Conservation (phyloP, 805 yeast genomes). For the Candida jianshihensis region DNA sequence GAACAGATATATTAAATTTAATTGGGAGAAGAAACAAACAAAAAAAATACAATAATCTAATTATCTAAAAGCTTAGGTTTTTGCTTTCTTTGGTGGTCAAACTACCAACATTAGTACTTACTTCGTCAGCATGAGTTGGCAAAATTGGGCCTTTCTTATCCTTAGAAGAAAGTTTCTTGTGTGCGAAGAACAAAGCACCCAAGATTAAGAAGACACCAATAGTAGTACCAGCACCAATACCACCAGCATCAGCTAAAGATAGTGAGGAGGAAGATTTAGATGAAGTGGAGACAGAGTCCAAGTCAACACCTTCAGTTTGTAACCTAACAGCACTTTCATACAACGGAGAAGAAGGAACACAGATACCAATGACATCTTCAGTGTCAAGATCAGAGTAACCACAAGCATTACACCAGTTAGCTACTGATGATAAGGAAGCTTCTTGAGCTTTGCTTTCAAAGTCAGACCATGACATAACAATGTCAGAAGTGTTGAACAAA, state of each 20-base stretch:
- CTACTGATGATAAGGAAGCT: conserved; percentile 22
- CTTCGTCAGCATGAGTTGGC: neutral
- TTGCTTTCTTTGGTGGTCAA: too few relatives aligned
- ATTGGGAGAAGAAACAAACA: too few relatives aligned
- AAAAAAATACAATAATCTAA: too few relatives aligned
- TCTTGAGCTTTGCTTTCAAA: conserved; percentile 25
- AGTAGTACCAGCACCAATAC: conserved; percentile 43
- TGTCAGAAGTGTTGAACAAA: conserved; percentile 28
- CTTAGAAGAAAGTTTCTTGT: conserved; percentile 5
- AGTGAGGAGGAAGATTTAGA: conserved; percentile 8
- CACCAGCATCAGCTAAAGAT: conserved; percentile 39
- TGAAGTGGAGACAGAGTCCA: conserved; percentile 13
- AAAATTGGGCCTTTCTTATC: neutral
- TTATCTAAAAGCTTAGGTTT: too few relatives aligned
- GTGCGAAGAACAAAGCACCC: conserved; percentile 23
- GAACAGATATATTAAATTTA: too few relatives aligned
- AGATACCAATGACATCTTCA: conserved; percentile 22
- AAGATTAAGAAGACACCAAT: conserved; percentile 32
- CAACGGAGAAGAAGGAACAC: conserved; percentile 26
- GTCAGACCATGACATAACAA: conserved; percentile 29
- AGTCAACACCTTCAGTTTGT: conserved; percentile 24
- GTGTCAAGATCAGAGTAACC: conserved; percentile 17
- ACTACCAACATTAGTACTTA: neutral
- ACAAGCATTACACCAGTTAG: conserved; percentile 36
- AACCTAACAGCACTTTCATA: conserved; percentile 26